Evolutionary conservation across 345 rosid genomes (phyloP).

Genomic region (Noccaea caerulescens): DNA sequence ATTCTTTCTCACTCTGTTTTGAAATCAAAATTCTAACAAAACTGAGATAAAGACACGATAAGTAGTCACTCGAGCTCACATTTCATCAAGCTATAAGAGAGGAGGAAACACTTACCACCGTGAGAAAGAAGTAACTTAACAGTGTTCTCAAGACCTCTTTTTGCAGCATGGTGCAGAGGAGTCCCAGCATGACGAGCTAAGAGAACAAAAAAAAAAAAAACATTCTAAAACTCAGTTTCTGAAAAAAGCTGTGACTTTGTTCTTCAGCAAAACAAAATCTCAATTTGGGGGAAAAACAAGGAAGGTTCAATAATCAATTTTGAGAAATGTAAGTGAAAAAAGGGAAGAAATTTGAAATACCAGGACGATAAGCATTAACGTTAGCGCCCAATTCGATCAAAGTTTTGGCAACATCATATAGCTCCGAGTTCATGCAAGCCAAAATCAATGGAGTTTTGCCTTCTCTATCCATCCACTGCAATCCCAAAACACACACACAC

Average conservation of each 20-base stretch:
- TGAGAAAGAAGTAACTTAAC: constrained; percentile 78
- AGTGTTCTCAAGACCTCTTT: constrained; percentile 78
- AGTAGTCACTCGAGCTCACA: not conserved
- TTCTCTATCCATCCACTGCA: constrained; percentile 88
- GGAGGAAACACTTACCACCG: constrained; percentile 58
- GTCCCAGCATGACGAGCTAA: constrained; percentile 70
- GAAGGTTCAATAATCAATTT: not conserved
- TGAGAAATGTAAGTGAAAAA: not conserved
- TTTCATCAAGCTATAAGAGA: not conserved
- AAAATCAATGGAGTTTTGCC: constrained; percentile 90
- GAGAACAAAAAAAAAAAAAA: not conserved
- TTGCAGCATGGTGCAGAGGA: constrained; percentile 97
- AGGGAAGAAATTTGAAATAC: constrained; percentile 41
- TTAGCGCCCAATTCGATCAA: constrained; percentile 89
- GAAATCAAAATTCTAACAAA: too few relatives aligned
- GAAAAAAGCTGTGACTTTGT: too few relatives aligned
- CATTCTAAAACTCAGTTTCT: not conserved
- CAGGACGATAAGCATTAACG: constrained; percentile 85
- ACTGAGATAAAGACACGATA: not conserved
- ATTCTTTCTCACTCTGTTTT: too few relatives aligned
- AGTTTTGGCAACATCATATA: constrained; percentile 67
- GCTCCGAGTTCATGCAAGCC: constrained; percentile 76
- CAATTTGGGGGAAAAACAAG: not conserved
- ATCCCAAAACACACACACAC: not conserved
- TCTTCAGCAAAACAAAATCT: not conserved